phyloP scores from a whole-genome alignment of 805 yeast species.

The Ogataea saltuana region DNA sequence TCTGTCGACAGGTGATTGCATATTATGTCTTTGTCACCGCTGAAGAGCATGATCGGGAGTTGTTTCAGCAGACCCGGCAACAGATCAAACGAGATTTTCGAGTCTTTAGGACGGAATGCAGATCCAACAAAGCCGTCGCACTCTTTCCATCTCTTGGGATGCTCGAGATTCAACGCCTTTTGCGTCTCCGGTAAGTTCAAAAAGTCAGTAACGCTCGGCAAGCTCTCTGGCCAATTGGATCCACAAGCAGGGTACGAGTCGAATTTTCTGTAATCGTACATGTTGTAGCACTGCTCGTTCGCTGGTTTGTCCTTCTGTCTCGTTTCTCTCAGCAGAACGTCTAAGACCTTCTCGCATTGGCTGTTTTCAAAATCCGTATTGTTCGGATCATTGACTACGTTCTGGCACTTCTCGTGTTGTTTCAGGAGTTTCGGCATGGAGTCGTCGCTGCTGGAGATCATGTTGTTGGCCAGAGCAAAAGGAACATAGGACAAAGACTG shows the following conservation, averaged over 20 bases:
- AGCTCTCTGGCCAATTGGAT: constrained; percentile 82
- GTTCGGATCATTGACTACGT: constrained; percentile 40
- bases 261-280: constrained; percentile 73
- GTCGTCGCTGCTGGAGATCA: constrained; percentile 47
- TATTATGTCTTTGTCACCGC: constrained; percentile 86
- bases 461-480: constrained; percentile 57
- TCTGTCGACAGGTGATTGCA: constrained; percentile 71
- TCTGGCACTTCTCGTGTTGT: constrained; percentile 63
- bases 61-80: constrained; percentile 65
- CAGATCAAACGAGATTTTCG: constrained; percentile 62
- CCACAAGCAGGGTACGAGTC: constrained; percentile 89
- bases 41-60: constrained; percentile 69
- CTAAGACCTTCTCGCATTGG: constrained; percentile 45
- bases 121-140: constrained; percentile 64
- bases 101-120: constrained; percentile 49
- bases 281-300: constrained; percentile 67
- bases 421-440: constrained; percentile 43
- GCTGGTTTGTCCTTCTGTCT: constrained; percentile 26
- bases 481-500: constrained; percentile 84
- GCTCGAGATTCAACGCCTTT: constrained; percentile 50
- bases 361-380: constrained; percentile 28
- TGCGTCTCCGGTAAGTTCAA: constrained; percentile 48
- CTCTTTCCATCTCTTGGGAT: constrained; percentile 63
- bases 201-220: constrained; percentile 50
- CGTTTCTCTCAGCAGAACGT: constrained; percentile 38